Evolutionary conservation across 495 filamentous ascomycete species (phyloP).

Genomic region (Aspergillus saccharolyticus): DNA sequence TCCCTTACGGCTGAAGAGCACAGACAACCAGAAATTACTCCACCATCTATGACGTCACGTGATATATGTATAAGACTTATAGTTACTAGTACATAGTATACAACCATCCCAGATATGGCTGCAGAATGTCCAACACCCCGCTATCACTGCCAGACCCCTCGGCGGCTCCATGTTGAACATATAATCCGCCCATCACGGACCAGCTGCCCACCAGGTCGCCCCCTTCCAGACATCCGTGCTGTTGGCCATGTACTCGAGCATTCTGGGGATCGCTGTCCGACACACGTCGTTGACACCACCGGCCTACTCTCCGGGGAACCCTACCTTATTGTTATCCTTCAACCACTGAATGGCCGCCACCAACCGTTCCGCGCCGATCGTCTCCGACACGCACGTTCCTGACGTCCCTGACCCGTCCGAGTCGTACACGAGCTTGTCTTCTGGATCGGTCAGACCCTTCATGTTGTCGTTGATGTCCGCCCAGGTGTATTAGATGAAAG

Average conservation of each 20-base stretch:
- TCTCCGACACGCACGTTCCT: conserved; percentile 52
- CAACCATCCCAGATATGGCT: conserved; percentile 28
- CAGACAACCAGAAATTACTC: not conserved
- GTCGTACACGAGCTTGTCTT: conserved; percentile 58
- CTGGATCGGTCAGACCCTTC: conserved; percentile 52
- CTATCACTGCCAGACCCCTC: conserved; percentile 47
- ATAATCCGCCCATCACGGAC: conserved; percentile 54
- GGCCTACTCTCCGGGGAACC: conserved; percentile 66
- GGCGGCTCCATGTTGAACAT: conserved; percentile 59
- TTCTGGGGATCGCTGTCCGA: conserved; percentile 58
- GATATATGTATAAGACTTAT: no score
- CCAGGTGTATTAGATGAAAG: conserved; percentile 32
- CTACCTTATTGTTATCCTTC: conserved; percentile 60
- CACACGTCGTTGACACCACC: conserved; percentile 63
- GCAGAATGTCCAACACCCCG: conserved; percentile 29
- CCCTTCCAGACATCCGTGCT: conserved; percentile 69
- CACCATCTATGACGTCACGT: not conserved
- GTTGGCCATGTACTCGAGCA: conserved; percentile 54
- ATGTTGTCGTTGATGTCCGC: conserved; percentile 48
- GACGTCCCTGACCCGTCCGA: conserved; percentile 57
- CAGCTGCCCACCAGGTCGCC: conserved; percentile 70
- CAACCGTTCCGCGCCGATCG: conserved; percentile 61
- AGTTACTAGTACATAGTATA: not conserved
- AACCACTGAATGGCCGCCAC: conserved; percentile 64
- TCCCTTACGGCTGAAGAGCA: not conserved